phyloP scores from a whole-genome alignment of 208 protist genomes.

The Ichthyophonus hoferi region DNA sequence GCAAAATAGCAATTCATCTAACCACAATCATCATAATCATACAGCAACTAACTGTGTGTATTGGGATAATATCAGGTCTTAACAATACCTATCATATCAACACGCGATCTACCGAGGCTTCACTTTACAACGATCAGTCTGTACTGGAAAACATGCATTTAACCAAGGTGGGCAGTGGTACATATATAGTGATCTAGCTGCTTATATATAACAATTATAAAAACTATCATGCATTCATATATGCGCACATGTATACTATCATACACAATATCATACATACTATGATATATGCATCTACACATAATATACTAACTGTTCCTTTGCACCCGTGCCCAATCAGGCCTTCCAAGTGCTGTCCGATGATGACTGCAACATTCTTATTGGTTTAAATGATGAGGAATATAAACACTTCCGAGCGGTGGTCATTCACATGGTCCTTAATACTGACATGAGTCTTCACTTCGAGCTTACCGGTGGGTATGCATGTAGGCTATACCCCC shows the following conservation, averaged over 20 bases:
- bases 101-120: constrained; percentile 38
- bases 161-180: background rate
- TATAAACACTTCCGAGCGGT: constrained; percentile 1
- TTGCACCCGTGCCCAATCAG: background rate
- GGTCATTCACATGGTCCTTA: constrained; percentile 32
- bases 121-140: constrained; percentile 37
- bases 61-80: too few species aligned
- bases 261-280: background rate
- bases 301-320: background rate
- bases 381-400: background rate
- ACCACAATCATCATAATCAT: too few species aligned
- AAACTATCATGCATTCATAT: background rate
- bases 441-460: constrained; percentile 31
- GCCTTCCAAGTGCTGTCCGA: background rate
- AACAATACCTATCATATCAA: constrained; percentile 55
- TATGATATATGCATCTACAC: background rate
- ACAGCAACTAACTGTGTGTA: too few species aligned
- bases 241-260: background rate
- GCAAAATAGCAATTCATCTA: too few species aligned
- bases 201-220: background rate
- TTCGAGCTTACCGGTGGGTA: constrained; percentile 33
- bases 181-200: background rate
- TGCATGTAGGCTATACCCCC: background rate
- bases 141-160: constrained; percentile 39
- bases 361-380: constrained; percentile 24